These are phyloP conservation scores for Solioccasus polychromus DNA, from an alignment of 768 basidiomycete genomes.

Conservation along the genomic window DNA sequence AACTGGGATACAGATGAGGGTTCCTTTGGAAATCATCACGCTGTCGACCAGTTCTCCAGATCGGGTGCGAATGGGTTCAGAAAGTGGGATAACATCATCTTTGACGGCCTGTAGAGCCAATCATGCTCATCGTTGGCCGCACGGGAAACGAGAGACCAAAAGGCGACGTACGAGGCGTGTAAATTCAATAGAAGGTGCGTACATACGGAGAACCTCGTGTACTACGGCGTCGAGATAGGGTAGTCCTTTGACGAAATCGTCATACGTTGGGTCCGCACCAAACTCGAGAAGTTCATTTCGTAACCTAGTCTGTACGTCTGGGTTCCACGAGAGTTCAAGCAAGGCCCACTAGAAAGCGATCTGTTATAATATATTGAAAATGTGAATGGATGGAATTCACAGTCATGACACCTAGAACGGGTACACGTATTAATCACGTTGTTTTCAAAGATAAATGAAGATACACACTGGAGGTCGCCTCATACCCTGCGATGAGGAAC, in stretches of 20 bases:
- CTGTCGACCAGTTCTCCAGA: neutral
- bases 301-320: neutral
- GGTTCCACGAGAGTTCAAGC: neutral
- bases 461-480: neutral
- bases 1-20: neutral
- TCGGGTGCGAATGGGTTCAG: neutral
- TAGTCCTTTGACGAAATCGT: neutral
- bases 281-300: neutral
- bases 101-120: neutral
- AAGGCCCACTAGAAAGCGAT: neutral
- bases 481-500: neutral
- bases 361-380: neutral
- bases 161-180: neutral
- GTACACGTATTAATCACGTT: neutral
- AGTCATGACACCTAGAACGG: neutral
- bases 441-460: neutral
- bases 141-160: neutral
- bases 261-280: neutral
- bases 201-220: constrained; percentile 28
- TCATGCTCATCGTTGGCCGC: too few species aligned
- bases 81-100: neutral
- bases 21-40: neutral
- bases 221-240: constrained; percentile 32
- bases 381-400: neutral
- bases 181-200: neutral